Percentiles rank a stretch among this genome's conserved stretches.
These are phyloP conservation scores for Talaromyces sp. DNA, from an alignment of 2,329 filamentous ascomycete genomes.

Conservation along the genomic window DNA sequence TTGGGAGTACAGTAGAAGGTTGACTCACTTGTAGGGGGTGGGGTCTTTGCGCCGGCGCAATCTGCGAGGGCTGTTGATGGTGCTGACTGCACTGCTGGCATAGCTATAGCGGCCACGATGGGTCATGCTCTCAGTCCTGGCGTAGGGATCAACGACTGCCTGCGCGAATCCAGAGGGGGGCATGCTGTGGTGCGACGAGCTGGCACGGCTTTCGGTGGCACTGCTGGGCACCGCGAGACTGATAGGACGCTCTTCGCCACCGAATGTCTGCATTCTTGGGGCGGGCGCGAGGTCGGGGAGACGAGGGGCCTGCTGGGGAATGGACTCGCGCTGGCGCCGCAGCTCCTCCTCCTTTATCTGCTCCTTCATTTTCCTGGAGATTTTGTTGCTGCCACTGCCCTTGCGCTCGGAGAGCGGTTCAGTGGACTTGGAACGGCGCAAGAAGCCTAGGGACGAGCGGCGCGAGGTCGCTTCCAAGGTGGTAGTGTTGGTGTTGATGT, in stretches of 20 bases:
- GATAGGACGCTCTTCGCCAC: conserved; percentile 61
- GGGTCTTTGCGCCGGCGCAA: conserved; percentile 94
- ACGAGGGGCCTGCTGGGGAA: conserved; percentile 58
- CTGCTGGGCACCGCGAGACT: not conserved
- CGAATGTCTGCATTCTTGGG: conserved; percentile 53
- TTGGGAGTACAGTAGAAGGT: not conserved
- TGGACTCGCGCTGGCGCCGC: conserved; percentile 53
- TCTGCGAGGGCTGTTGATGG: conserved; percentile 86
- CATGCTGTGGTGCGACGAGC: conserved; percentile 48
- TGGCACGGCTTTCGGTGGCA: conserved; percentile 45
- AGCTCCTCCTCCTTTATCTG: conserved; percentile 47
- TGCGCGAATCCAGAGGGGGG: conserved; percentile 18
- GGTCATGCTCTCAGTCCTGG: conserved; percentile 89
- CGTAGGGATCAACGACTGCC: conserved; percentile 62
- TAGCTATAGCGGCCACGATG: conserved; percentile 95
- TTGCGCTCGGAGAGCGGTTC: conserved; percentile 56
- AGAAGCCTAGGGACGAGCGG: conserved; percentile 53
- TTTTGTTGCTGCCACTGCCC: conserved; percentile 24
- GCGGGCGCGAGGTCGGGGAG: conserved; percentile 43
- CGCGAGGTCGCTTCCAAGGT: conserved; percentile 26
- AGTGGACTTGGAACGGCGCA: conserved; percentile 64
- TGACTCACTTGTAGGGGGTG: conserved; percentile 91
- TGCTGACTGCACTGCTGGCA: conserved; percentile 84
- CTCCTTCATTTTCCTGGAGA: conserved; percentile 34
- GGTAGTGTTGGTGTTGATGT: conserved; percentile 12